Evolutionary conservation across 495 filamentous ascomycete species (phyloP).

Genomic region (Hypomontagnella submonticulosa): DNA sequence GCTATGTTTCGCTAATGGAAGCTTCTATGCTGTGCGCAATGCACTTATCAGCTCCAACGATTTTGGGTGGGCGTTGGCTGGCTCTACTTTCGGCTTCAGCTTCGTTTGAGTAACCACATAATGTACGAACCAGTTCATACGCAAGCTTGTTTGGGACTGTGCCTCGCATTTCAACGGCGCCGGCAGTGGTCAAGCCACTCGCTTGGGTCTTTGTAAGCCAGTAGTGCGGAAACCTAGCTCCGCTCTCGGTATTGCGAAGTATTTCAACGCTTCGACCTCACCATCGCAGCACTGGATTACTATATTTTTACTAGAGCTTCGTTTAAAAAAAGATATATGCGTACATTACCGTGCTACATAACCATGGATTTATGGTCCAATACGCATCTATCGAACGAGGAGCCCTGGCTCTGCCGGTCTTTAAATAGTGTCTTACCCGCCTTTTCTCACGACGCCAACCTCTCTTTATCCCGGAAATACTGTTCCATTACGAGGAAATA

Average conservation of each 20-base stretch:
- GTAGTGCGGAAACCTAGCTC: constrained; percentile 27
- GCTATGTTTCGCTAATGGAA: not conserved
- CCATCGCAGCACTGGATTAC: not conserved
- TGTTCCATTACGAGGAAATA: constrained; percentile 22
- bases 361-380: constrained; percentile 9
- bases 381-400: not conserved
- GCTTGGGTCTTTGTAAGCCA: constrained; percentile 4
- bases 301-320: not conserved
- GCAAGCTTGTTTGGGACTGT: not conserved
- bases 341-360: constrained; percentile 1
- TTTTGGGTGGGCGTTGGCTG: not conserved
- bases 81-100: constrained; percentile 2
- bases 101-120: not conserved
- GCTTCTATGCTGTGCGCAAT: not conserved
- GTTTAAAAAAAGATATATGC: constrained; percentile 5
- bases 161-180: constrained; percentile 3
- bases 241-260: constrained; percentile 12
- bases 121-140: constrained; percentile 8
- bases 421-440: constrained; percentile 25
- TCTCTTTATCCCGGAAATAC: constrained; percentile 32
- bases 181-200: constrained; percentile 27
- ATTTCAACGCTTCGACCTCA: too few relatives aligned
- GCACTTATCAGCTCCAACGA: not conserved
- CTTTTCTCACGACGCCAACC: constrained; percentile 25
- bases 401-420: constrained; percentile 1